Conservation (phyloP, 108 stramenopile genomes). For the Nitzschia putrida region DNA sequence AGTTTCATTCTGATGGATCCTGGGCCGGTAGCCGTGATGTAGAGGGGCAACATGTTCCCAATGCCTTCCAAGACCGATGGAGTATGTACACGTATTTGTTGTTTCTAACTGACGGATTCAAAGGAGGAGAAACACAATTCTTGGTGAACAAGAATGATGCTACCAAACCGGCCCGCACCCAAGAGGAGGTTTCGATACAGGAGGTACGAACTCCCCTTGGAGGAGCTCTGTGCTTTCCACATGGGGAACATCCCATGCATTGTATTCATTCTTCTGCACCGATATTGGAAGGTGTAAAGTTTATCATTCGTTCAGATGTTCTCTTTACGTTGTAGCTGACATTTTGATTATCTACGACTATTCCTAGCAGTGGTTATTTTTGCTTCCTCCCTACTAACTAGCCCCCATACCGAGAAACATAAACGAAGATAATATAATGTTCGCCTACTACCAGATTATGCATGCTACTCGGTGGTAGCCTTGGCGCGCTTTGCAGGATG, state of each 20-base stretch:
- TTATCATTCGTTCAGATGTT: conserved; percentile 65
- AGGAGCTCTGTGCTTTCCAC: conserved; percentile 55
- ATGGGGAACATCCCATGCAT: conserved; percentile 49
- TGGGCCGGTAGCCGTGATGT: conserved; percentile 49
- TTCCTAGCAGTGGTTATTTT: no score
- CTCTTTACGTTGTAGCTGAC: conserved; percentile 42
- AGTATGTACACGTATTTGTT: conserved; percentile 52
- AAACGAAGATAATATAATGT: background rate
- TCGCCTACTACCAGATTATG: background rate
- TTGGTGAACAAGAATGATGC: conserved; percentile 26
- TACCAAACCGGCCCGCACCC: conserved; percentile 14
- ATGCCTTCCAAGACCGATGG: conserved; percentile 29
- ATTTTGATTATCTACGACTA: no score
- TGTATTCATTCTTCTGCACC: conserved; percentile 53
- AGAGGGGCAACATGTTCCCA: background rate
- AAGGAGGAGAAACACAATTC: conserved; percentile 63
- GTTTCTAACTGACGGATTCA: conserved; percentile 65
- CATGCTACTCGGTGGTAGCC: background rate
- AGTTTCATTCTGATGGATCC: conserved; percentile 62
- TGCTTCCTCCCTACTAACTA: no score
- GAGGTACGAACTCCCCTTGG: conserved; percentile 43
- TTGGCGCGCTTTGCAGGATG: background rate
- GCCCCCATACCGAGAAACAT: background rate
- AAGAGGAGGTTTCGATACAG: conserved; percentile 4
- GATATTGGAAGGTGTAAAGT: conserved; percentile 50